A percentile compares a stretch with the other conserved stretches of the same genome.
These are phyloP conservation scores for Collybia mongolica DNA, from an alignment of 768 basidiomycete species.

Conservation along the genomic window DNA sequence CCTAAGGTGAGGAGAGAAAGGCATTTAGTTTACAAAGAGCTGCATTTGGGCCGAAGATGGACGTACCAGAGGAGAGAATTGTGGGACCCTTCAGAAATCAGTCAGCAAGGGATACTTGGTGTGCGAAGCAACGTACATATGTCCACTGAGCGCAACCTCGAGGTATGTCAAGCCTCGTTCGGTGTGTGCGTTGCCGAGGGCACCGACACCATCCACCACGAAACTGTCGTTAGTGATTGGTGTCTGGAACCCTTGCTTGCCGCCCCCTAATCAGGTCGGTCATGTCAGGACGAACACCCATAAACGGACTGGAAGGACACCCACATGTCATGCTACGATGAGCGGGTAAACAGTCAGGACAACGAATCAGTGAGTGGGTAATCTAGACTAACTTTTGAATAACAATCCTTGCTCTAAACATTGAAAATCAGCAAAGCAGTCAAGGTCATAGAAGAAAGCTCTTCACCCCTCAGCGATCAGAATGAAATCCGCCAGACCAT, in stretches of 20 bases:
- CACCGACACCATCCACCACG: slow-evolving; percentile 68
- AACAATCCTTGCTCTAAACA: slow-evolving; percentile 50
- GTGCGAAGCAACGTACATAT: slow-evolving; percentile 48
- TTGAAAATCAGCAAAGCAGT: not conserved
- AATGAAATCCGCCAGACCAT: slow-evolving; percentile 73
- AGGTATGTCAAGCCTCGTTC: slow-evolving; percentile 69
- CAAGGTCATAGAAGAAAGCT: not conserved
- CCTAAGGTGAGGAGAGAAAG: slow-evolving; percentile 30
- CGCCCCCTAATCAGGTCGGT: slow-evolving; percentile 43
- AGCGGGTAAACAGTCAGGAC: not conserved
- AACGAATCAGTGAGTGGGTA: not conserved
- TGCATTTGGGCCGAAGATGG: not conserved
- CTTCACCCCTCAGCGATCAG: slow-evolving; percentile 72
- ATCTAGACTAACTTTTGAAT: slow-evolving; percentile 55
- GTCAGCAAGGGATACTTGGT: slow-evolving; percentile 1
- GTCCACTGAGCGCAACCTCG: slow-evolving; percentile 68
- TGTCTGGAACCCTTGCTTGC: slow-evolving; percentile 71
- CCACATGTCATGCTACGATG: slow-evolving; percentile 41
- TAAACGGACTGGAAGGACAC: slow-evolving; percentile 1
- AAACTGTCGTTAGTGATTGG: slow-evolving; percentile 67
- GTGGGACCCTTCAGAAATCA: slow-evolving; percentile 48
- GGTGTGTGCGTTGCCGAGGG: slow-evolving; percentile 60
- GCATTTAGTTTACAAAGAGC: slow-evolving; percentile 3
- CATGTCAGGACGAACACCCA: not conserved
- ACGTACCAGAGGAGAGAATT: slow-evolving; percentile 61